Base-by-base conservation (phyloP, 441 rosid genomes). In the Aleurites moluccanus region DNA sequence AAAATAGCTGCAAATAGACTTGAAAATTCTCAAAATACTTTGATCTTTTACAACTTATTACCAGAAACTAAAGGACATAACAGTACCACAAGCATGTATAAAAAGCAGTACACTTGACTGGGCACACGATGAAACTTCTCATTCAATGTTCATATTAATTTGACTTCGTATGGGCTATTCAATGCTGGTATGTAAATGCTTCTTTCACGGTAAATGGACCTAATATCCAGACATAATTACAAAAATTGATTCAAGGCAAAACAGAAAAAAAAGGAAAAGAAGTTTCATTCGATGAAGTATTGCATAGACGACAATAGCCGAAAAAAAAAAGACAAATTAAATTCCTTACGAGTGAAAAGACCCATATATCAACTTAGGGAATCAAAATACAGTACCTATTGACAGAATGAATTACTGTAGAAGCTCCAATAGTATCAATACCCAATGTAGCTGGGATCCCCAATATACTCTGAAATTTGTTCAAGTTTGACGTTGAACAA, bases 401-500 rank as follows among this genome's bases (percentile, higher is more conserved):
- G 64, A 56, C 15, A 23, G 42, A 28, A 71, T 21, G 70, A 30
- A 16, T 18, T 1, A 38, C 40, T 7, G 47, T 16, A n/a, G n/a
- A 42, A 16, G 49, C 59, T 35, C 28, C 73, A 61, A 38, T 33
- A 55, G 55, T 78, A 70, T 89, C 84, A 94, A 77, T 88, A 88
- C 16, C 88, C 91, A 45, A 91, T 59, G 73, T 85, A 79, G 79
- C 85, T 84, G 3, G 92, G 91, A 87, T 92, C 94, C 50, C 93
- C 94, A 38, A 83, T 71, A 74, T 86, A 94, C 87, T 91, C 91
- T 2, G 96, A 96, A 78, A 94, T 83, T 81, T 91, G 96, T n/a
- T 92, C 99, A 8, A 94, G 96, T 69, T 72, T 80, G 45, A 94
- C 90, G 68, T 84, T 76, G 71, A 91, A 77, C 88, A 87, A 73